Evolutionary conservation across 2,329 filamentous ascomycete genomes (phyloP), one percentile per base, ranked within the genome.

Genomic region (Thelonectria olida): DNA sequence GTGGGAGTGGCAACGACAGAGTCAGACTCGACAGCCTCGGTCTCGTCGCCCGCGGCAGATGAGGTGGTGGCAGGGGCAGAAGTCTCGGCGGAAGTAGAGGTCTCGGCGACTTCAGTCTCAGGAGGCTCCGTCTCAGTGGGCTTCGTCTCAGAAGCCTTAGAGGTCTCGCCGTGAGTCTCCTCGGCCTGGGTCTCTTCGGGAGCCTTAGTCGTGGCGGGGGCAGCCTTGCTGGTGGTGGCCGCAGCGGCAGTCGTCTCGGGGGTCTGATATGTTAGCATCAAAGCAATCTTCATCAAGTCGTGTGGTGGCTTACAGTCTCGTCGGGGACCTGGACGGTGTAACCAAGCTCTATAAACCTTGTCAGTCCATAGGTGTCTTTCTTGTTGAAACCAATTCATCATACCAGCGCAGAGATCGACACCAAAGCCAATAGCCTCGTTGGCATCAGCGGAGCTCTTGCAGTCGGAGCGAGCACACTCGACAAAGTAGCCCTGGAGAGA

Each of bases 341-440:
- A 1, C 25, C 17, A 17, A 48, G 27, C 23, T 25, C 27, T 48
- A n/a, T n/a, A 13, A 15, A 28, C 13, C 41, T 15, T 44, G 19
- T 44, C 19, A 44, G 41, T 25, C 15, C 22, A 19, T 5, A 13
- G 15, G 6, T n/a, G n/a, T n/a, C 6, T 9, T 3, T 15, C 17
- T 17, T 5, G 15, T 15, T 7, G 5, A 15, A 4, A 7, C 17
- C 25, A 31, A 51, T 2, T 22, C 7, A 23, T 36, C 15, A 22
- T 25, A 66, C 65, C 65, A 1, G 6, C n/a, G 81, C 85, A 74
- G n/a, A 74, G 61, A 23, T 68, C 63, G 17, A 66, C 62, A 3
- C 70, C 71, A 31, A 72, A 74, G 8, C 20, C 23, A 25, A 72
- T 52, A 15, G 71, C 66, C 2, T 44, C 51, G 4, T 59, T 41